These are phyloP conservation scores for Strobilomyces confusus DNA, from an alignment of 768 basidiomycete species.

Conservation along the genomic window DNA sequence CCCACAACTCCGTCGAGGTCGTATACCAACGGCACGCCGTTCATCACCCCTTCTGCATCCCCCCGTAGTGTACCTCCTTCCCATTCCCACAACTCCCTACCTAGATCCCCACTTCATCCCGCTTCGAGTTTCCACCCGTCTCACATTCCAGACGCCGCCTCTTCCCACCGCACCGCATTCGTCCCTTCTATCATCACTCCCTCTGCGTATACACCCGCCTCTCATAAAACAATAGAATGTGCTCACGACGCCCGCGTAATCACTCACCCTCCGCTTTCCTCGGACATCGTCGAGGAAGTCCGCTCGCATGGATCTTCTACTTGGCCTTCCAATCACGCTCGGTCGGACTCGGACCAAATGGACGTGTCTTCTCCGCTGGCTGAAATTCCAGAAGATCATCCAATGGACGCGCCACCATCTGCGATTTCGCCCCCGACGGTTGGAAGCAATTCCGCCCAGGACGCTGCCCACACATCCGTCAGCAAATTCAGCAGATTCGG, in stretches of 20 bases:
- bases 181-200: slow-evolving; percentile 38
- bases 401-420: slow-evolving; percentile 49
- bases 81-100: slow-evolving; percentile 45
- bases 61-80: slow-evolving; percentile 46
- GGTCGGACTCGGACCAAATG: slow-evolving; percentile 45
- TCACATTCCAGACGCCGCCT: slow-evolving; percentile 44
- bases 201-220: slow-evolving; percentile 27
- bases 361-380: slow-evolving; percentile 48
- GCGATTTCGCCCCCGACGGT: slow-evolving; percentile 42
- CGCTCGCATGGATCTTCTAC: slow-evolving; percentile 21
- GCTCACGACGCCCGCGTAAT: slow-evolving; percentile 31
- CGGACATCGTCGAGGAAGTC: slow-evolving; percentile 28
- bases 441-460: slow-evolving; percentile 35
- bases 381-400: slow-evolving; percentile 42
- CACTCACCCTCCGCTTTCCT: slow-evolving; percentile 32
- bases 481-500: slow-evolving; percentile 57
- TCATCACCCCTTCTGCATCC: slow-evolving; percentile 37
- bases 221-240: slow-evolving; percentile 35
- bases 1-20: slow-evolving; percentile 36
- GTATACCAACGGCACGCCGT: slow-evolving; percentile 34
- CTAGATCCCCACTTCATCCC: slow-evolving; percentile 37
- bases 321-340: slow-evolving; percentile 29
- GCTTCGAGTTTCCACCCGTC: slow-evolving; percentile 36
- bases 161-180: slow-evolving; percentile 53
- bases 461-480: slow-evolving; percentile 38